A percentile compares a stretch with the other conserved stretches of the same genome.
Conservation (phyloP, 2,329 filamentous ascomycete species). For the Monosporascus cannonballus region DNA sequence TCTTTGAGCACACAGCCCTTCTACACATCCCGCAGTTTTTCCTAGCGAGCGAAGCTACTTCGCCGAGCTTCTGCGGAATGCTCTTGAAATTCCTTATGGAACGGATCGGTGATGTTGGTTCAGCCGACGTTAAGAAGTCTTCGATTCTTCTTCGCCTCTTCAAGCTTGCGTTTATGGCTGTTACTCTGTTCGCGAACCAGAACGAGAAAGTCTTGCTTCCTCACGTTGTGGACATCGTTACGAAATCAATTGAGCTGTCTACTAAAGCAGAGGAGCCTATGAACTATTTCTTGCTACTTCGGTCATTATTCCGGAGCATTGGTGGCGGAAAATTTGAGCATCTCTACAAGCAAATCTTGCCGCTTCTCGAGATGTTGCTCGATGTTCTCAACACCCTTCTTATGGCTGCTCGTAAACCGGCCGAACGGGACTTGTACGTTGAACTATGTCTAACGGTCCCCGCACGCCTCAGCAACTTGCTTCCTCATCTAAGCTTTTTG, state of each 20-base stretch:
- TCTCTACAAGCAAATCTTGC: conserved; percentile 95
- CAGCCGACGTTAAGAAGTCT: conserved; percentile 83
- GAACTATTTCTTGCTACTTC: conserved; percentile 93
- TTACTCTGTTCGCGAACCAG: conserved; percentile 87
- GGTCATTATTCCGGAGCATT: conserved; percentile 92
- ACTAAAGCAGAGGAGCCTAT: conserved; percentile 95
- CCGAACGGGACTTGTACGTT: conserved; percentile 92
- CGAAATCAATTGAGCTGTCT: conserved; percentile 92
- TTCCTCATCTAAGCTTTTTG: conserved; percentile 91
- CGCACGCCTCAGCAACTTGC: conserved; percentile 83
- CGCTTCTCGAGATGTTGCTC: conserved; percentile 91
- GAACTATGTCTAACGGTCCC: conserved; percentile 95
- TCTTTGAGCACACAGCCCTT: conserved; percentile 91
- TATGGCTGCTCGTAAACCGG: conserved; percentile 80
- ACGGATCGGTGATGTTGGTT: conserved; percentile 89
- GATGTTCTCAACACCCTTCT: conserved; percentile 96
- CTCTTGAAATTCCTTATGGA: conserved; percentile 96
- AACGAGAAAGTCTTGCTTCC: conserved; percentile 95
- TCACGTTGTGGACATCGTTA: conserved; percentile 95
- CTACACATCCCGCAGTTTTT: conserved; percentile 97
- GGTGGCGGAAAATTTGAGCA: conserved; percentile 96
- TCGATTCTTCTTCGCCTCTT: conserved; percentile 90
- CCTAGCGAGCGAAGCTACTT: conserved; percentile 96
- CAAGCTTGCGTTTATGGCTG: conserved; percentile 98
- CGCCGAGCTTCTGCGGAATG: conserved; percentile 97